Conservation (phyloP, 2,329 filamentous ascomycete genomes). For the Metarhizium rileyi region DNA sequence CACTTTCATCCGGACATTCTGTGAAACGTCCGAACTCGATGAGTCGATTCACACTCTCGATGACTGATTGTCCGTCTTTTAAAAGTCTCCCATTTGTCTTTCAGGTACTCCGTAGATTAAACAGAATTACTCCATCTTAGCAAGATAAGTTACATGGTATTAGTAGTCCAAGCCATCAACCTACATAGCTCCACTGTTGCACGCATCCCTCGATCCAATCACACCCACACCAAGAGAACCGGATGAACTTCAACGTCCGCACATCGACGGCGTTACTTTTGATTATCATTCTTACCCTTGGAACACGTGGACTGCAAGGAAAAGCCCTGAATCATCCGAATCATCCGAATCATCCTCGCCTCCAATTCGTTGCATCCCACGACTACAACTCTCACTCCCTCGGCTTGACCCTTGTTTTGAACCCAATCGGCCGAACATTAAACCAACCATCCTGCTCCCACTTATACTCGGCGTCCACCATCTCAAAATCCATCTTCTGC, state of each 20-base stretch:
- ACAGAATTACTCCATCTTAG: too few relatives aligned
- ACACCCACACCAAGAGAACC: too few relatives aligned
- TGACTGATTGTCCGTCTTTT: background rate
- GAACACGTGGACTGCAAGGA: too few relatives aligned
- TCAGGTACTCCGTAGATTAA: too few relatives aligned
- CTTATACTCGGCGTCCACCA: conserved; percentile 28
- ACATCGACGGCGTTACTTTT: background rate
- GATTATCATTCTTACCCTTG: too few relatives aligned
- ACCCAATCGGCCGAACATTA: conserved; percentile 37
- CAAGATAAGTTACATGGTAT: too few relatives aligned
- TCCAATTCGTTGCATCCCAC: background rate
- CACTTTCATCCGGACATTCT: background rate
- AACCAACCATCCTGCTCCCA: conserved; percentile 42
- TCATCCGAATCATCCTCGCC: background rate
- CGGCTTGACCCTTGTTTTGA: conserved; percentile 32
- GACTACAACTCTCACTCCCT: conserved; percentile 13
- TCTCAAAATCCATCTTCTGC: conserved; percentile 35
- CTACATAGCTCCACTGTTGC: background rate
- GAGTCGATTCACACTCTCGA: too few relatives aligned
- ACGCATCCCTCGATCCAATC: too few relatives aligned
- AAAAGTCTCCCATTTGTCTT: too few relatives aligned
- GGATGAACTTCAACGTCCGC: background rate
- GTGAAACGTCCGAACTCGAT: too few relatives aligned
- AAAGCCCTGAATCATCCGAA: too few relatives aligned
- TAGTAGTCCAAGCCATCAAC: too few relatives aligned